Conservation (phyloP, 805 yeast genomes). For the Monosporozyma aquatica region DNA sequence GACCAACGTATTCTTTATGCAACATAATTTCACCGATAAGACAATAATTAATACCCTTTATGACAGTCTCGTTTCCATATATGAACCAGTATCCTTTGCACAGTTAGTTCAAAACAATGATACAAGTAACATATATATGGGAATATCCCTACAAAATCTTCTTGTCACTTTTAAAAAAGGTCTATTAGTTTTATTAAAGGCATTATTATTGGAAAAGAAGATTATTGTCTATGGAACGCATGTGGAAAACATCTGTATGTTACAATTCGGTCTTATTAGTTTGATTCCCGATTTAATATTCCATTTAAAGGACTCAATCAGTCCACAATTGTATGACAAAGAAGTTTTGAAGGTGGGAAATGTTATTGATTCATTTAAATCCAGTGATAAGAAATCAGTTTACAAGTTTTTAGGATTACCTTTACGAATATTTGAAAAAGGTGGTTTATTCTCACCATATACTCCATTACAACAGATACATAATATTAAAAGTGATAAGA, state of each 20-base stretch:
- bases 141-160: constrained; percentile 60
- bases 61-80: constrained; percentile 48
- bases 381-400: constrained; percentile 71
- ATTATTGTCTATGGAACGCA: constrained; percentile 71
- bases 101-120: constrained; percentile 11
- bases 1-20: constrained; percentile 77
- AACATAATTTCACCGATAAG: constrained; percentile 65
- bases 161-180: constrained; percentile 50
- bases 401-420: constrained; percentile 82
- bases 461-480: constrained; percentile 88
- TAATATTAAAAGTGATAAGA: constrained; percentile 48
- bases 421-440: constrained; percentile 71
- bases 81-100: constrained; percentile 27
- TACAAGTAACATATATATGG: constrained; percentile 45
- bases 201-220: constrained; percentile 63
- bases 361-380: constrained; percentile 58
- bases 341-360: constrained; percentile 43
- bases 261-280: constrained; percentile 76
- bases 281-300: constrained; percentile 73
- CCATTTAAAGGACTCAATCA: constrained; percentile 66
- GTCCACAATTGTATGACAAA: constrained; percentile 47
- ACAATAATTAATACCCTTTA: constrained; percentile 59
- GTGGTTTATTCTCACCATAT: constrained; percentile 87
- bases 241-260: constrained; percentile 69
- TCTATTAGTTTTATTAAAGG: constrained; percentile 62